Evolutionary conservation across 1,139 yeast species (phyloP).

Genomic region (Blastobotrys illinoisensis): DNA sequence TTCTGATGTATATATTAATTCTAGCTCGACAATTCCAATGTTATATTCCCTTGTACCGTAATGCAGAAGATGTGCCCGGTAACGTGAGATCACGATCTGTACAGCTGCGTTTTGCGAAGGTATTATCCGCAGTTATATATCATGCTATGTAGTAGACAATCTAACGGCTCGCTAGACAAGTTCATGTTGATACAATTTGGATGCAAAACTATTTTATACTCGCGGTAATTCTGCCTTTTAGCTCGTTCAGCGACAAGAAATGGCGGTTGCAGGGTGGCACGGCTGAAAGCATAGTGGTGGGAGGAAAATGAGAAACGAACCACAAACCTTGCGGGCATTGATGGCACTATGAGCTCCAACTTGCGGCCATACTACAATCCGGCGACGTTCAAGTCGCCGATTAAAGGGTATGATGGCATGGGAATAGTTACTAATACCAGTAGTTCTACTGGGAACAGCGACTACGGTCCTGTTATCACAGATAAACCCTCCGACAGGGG

Average conservation of each 20-base stretch:
- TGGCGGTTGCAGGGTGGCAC: not conserved
- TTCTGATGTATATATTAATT: not conserved
- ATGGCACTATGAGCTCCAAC: constrained; percentile 8
- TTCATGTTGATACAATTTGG: no score
- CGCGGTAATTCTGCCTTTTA: no score
- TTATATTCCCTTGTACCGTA: no score
- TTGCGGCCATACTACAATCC: constrained; percentile 69
- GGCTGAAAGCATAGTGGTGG: constrained; percentile 1
- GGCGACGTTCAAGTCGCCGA: constrained; percentile 50
- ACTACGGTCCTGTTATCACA: not conserved
- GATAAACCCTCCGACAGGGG: constrained; percentile 15
- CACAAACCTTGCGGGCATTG: not conserved
- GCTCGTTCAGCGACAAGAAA: not conserved
- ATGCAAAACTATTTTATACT: no score
- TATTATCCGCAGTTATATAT: no score
- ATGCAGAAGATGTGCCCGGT: no score
- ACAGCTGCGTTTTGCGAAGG: no score
- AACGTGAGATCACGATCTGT: no score
- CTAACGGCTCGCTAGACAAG: no score
- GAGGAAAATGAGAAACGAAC: not conserved
- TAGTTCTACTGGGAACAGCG: not conserved
- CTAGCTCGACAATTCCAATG: no score
- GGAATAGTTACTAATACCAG: constrained; percentile 36
- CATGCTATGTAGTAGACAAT: no score
- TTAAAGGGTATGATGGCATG: constrained; percentile 46